These are phyloP conservation scores for Xylariales sp. DNA, from an alignment of 2,329 filamentous ascomycete genomes.

Conservation along the genomic window DNA sequence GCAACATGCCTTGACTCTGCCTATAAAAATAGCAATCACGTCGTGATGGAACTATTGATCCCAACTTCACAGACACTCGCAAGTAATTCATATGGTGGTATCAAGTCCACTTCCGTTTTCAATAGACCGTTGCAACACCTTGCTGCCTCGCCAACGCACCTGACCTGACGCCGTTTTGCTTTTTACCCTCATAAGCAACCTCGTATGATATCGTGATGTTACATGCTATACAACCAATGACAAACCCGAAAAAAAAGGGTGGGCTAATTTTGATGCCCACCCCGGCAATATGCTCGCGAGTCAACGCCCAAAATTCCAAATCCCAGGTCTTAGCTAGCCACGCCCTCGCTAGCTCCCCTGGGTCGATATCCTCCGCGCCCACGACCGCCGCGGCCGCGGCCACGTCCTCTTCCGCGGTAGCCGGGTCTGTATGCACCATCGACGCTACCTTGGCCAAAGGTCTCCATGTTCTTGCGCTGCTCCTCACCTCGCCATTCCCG, in stretches of 20 bases:
- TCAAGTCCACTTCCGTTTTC: not conserved
- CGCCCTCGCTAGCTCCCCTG: constrained; percentile 2
- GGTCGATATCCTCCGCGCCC: constrained; percentile 30
- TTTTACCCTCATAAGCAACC: constrained; percentile 5
- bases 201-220: constrained; percentile 9
- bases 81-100: no score
- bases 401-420: constrained; percentile 75
- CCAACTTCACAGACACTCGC: no score
- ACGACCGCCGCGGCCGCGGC: constrained; percentile 54
- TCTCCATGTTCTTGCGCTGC: constrained; percentile 94
- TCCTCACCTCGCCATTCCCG: constrained; percentile 90
- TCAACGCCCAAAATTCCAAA: no score
- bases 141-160: not conserved
- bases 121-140: not conserved
- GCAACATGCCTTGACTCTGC: no score
- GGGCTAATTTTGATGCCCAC: no score
- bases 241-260: no score
- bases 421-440: constrained; percentile 73
- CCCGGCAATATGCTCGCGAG: not conserved
- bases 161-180: constrained; percentile 6
- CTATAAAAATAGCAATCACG: no score
- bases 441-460: constrained; percentile 93
- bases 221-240: constrained; percentile 9
- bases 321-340: no score
- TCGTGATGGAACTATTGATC: no score